Percentiles rank a stretch among this genome's conserved stretches.
Conservation (phyloP, 2,329 filamentous ascomycete species). For the Rhynchosporium agropyri region DNA sequence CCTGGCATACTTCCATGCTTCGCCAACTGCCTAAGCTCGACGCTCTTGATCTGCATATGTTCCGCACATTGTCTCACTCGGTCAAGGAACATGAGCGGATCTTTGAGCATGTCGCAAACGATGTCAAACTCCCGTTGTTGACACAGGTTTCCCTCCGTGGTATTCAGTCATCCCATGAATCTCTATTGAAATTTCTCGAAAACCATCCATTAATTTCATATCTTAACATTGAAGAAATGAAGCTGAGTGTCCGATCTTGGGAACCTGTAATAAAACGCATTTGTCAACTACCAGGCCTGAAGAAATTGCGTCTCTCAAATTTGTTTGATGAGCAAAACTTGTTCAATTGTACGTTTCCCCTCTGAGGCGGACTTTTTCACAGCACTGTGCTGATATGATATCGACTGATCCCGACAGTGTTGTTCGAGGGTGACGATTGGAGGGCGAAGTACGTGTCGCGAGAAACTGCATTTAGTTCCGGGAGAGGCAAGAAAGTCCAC, state of each 20-base stretch:
- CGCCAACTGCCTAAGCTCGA: slow-evolving; percentile 3
- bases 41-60: slow-evolving; percentile 9
- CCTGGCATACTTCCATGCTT: background rate
- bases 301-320: background rate
- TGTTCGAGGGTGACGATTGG: too few relatives aligned
- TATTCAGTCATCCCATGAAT: background rate
- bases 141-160: slow-evolving; percentile 1
- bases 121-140: background rate
- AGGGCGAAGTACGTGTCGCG: too few relatives aligned
- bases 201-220: slow-evolving; percentile 7
- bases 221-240: slow-evolving; percentile 7
- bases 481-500: too few relatives aligned
- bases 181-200: background rate
- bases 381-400: background rate
- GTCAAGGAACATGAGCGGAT: background rate
- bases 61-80: background rate
- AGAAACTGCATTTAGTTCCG: too few relatives aligned
- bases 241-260: background rate
- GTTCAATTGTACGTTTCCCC: slow-evolving; percentile 6
- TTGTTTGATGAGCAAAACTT: background rate
- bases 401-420: background rate
- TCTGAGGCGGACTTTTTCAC: background rate
- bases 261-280: background rate
- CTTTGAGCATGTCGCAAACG: background rate
- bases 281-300: background rate